Conservation (phyloP, 768 basidiomycete genomes). For the Omphalotus guepiniiformis region DNA sequence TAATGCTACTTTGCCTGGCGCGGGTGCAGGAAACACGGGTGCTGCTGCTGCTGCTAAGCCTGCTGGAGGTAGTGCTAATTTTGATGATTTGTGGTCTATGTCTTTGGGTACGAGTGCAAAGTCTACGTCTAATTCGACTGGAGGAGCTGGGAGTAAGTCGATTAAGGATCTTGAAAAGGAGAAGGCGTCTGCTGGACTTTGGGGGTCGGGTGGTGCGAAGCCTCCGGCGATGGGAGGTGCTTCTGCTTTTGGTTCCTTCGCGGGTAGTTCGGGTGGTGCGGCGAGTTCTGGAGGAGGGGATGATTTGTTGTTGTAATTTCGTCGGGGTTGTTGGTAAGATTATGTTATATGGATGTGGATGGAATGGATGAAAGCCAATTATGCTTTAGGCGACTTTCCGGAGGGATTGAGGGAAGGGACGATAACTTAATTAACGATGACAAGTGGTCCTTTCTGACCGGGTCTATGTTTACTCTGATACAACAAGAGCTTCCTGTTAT, state of each 20-base stretch:
- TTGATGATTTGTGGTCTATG: constrained; percentile 89
- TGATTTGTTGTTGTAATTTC: constrained; percentile 37
- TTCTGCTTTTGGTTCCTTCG: constrained; percentile 29
- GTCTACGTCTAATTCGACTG: constrained; percentile 18
- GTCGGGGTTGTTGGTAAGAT: too few species aligned
- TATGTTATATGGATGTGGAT: too few species aligned
- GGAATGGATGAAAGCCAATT: too few species aligned
- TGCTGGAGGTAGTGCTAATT: constrained; percentile 49
- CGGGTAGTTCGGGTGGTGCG: constrained; percentile 10
- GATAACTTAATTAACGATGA: too few species aligned
- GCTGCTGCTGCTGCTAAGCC: constrained; percentile 19
- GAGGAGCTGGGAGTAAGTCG: neutral
- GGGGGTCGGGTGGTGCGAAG: constrained; percentile 44
- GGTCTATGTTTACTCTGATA: too few species aligned
- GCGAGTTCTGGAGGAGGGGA: constrained; percentile 29
- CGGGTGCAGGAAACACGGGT: constrained; percentile 12
- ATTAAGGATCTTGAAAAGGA: constrained; percentile 10
- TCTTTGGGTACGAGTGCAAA: constrained; percentile 58
- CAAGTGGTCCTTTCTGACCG: too few species aligned
- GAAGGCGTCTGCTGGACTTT: constrained; percentile 56
- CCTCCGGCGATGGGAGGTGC: constrained; percentile 10
- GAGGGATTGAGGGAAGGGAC: too few species aligned
- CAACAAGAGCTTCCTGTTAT: too few species aligned
- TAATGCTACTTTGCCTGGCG: constrained; percentile 18
- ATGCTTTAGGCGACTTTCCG: too few species aligned